phyloP scores from a whole-genome alignment of 805 yeast species.

The Metschnikowia continentalis region DNA sequence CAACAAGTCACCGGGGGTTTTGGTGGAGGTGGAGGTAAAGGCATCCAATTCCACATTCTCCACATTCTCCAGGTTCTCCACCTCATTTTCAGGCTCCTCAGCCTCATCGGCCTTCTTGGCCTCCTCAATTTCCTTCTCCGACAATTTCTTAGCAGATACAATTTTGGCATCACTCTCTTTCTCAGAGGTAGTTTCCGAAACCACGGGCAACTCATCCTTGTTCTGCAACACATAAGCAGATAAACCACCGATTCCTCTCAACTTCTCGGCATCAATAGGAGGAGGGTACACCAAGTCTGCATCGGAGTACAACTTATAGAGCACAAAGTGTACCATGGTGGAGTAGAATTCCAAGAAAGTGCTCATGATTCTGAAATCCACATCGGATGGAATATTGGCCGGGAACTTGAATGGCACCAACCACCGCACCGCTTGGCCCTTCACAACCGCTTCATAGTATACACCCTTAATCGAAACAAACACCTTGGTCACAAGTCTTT shows the following conservation, averaged over 20 bases:
- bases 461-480: constrained; percentile 97
- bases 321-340: constrained; percentile 81
- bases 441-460: constrained; percentile 83
- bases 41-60: constrained; percentile 51
- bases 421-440: constrained; percentile 95
- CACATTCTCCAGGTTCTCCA: constrained; percentile 4
- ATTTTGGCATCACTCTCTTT: neutral
- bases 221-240: constrained; percentile 74
- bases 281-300: constrained; percentile 90
- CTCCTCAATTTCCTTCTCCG: constrained; percentile 39
- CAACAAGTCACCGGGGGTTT: constrained; percentile 64
- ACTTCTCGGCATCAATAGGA: constrained; percentile 62
- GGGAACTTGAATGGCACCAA: constrained; percentile 96
- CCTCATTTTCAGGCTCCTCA: constrained; percentile 25
- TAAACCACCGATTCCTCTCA: constrained; percentile 87
- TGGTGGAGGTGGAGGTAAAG: constrained; percentile 54
- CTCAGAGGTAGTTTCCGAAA: constrained; percentile 14
- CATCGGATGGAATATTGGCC: constrained; percentile 87
- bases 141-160: constrained; percentile 34
- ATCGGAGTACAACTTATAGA: constrained; percentile 82
- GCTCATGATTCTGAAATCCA: constrained; percentile 94
- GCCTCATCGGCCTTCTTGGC: constrained; percentile 52
- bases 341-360: constrained; percentile 95
- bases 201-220: constrained; percentile 16
- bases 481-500: constrained; percentile 76